These are phyloP conservation scores for Allomyces macrogynus DNA, from an alignment of 192 early-diverging fungal genomes.

Conservation along the genomic window DNA sequence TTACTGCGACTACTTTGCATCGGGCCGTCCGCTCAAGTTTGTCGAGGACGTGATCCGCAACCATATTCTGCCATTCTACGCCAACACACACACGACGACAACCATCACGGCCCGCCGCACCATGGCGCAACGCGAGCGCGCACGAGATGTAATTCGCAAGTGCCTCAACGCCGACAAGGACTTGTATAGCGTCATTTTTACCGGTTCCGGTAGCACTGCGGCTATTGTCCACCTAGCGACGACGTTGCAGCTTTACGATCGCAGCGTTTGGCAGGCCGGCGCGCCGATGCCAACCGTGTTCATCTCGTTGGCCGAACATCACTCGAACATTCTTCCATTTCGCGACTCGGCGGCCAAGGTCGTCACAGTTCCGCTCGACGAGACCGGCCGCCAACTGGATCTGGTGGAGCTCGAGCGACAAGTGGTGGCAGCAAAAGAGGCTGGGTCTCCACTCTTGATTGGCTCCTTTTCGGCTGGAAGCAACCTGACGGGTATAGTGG, in stretches of 20 bases:
- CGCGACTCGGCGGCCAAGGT: constrained; percentile 18
- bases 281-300: constrained; percentile 8
- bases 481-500: constrained; percentile 19
- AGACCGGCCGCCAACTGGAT: constrained; percentile 5
- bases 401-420: constrained; percentile 7
- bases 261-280: not conserved
- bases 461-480: constrained; percentile 19
- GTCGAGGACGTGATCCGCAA: constrained; percentile 6
- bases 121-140: constrained; percentile 3
- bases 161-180: constrained; percentile 1
- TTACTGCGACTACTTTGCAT: constrained; percentile 11
- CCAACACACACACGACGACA: constrained; percentile 11
- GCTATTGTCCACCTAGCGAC: not conserved
- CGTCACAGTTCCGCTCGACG: constrained; percentile 10
- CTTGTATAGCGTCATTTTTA: constrained; percentile 5
- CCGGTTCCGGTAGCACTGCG: constrained; percentile 6
- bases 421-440: not conserved
- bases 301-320: constrained; percentile 21
- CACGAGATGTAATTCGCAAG: constrained; percentile 5
- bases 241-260: not conserved
- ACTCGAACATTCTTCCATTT: constrained; percentile 24
- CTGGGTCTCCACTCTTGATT: constrained; percentile 8
- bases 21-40: constrained; percentile 4
- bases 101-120: constrained; percentile 3
- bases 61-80: constrained; percentile 7